Conservation (phyloP, 2,329 filamentous ascomycete genomes). For the Sclerotinia trifoliorum region DNA sequence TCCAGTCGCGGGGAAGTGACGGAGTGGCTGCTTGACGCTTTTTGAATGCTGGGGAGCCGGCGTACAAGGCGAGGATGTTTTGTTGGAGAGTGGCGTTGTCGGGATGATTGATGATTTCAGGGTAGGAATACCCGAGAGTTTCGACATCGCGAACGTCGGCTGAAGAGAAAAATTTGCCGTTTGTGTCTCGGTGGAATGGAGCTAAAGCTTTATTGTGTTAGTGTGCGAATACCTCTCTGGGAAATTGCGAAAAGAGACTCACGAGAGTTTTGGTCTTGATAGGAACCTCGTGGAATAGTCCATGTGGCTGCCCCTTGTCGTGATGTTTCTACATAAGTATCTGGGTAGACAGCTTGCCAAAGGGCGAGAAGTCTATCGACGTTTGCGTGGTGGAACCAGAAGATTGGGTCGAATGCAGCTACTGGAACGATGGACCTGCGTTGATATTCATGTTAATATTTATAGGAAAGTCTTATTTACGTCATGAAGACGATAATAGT, state of each 20-base stretch:
- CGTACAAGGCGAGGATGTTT: constrained; percentile 18
- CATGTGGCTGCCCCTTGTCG: constrained; percentile 56
- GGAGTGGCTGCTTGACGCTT: constrained; percentile 6
- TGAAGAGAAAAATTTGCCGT: constrained; percentile 18
- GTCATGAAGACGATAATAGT: not conserved
- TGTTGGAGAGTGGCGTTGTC: constrained; percentile 17
- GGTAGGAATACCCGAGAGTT: constrained; percentile 70
- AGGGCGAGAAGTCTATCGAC: constrained; percentile 72
- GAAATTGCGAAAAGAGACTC: not conserved
- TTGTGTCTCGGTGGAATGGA: constrained; percentile 57
- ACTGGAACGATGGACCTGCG: constrained; percentile 54
- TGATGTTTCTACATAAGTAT: constrained; percentile 61
- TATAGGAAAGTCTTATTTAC: too few species aligned
- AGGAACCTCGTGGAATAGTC: constrained; percentile 47
- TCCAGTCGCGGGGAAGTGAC: constrained; percentile 36
- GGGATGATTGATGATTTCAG: constrained; percentile 46
- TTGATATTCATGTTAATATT: not conserved
- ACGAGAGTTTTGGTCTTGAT: constrained; percentile 18
- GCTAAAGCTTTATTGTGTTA: constrained; percentile 43
- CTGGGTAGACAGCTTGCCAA: constrained; percentile 71
- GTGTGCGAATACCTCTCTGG: not conserved
- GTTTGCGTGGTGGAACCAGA: constrained; percentile 47
- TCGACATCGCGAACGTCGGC: constrained; percentile 13
- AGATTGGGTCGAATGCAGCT: constrained; percentile 71
- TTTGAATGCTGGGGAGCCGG: not conserved